A percentile compares a stretch with the other conserved stretches of the same genome.
phyloP scores from a whole-genome alignment of 1,139 yeast species.

The Pichia cactophila region DNA sequence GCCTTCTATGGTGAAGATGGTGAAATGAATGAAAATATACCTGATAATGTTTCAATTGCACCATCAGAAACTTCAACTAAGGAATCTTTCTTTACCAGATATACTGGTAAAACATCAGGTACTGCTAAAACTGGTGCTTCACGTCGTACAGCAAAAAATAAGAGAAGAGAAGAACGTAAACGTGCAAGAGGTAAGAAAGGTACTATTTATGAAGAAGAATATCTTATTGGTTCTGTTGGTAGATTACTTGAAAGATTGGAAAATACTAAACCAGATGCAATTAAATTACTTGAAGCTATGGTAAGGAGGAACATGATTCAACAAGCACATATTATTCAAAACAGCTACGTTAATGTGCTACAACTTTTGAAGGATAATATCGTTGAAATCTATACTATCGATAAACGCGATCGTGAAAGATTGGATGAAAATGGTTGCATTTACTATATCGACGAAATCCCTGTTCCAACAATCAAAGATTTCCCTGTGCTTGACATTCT shows the following conservation, averaged over 20 bases:
- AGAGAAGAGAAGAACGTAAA: conserved; percentile 92
- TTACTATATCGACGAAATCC: conserved; percentile 66
- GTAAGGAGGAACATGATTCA: conserved; percentile 64
- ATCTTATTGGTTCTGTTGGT: conserved; percentile 79
- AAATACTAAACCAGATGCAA: conserved; percentile 68
- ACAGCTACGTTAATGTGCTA: conserved; percentile 52
- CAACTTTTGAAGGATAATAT: conserved; percentile 49
- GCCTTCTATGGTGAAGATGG: conserved; percentile 63
- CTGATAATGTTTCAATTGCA: conserved; percentile 92
- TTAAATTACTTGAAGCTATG: conserved; percentile 65
- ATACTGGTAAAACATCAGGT: conserved; percentile 91
- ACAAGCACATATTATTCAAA: conserved; percentile 79
- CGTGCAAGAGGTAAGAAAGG: conserved; percentile 96
- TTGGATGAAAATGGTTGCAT: conserved; percentile 82
- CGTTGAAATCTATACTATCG: conserved; percentile 68
- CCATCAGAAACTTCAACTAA: conserved; percentile 91
- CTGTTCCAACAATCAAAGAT: conserved; percentile 52
- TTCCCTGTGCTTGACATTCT: conserved; percentile 51
- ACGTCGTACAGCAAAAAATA: conserved; percentile 82
- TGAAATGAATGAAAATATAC: conserved; percentile 58
- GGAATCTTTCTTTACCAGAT: conserved; percentile 88
- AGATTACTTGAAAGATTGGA: conserved; percentile 78
- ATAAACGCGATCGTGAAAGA: conserved; percentile 82
- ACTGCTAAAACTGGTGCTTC: conserved; percentile 97
- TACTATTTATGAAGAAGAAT: conserved; percentile 94